Percentiles rank a stretch among this genome's conserved stretches.
Conservation (phyloP, 768 basidiomycete genomes). For the Symmetrospora coprosmae region DNA sequence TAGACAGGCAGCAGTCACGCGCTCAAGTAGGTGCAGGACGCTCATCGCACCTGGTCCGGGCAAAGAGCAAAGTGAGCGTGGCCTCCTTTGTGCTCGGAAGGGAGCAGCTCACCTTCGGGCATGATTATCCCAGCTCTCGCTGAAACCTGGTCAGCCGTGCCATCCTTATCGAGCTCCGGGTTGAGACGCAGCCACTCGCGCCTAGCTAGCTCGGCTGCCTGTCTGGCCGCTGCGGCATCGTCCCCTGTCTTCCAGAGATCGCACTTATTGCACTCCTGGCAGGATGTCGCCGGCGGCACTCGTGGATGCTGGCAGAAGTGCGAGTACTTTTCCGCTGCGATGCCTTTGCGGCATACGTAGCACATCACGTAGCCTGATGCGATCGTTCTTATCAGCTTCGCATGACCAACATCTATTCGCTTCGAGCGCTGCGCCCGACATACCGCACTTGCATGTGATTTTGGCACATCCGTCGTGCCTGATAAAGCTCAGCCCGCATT, state of each 20-base stretch:
- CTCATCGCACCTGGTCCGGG: too few relatives aligned
- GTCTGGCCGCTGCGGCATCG: too few relatives aligned
- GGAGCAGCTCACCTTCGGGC: too few relatives aligned
- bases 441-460: constrained; percentile 11
- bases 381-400: too few relatives aligned
- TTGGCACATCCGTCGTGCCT: constrained; percentile 7
- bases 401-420: not conserved
- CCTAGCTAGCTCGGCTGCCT: too few relatives aligned
- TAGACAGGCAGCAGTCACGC: too few relatives aligned
- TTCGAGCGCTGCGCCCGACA: not conserved
- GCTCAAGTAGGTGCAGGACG: too few relatives aligned
- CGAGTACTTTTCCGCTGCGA: constrained; percentile 4
- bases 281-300: not conserved
- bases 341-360: constrained; percentile 10
- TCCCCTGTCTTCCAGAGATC: constrained; percentile 9
- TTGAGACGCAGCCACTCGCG: not conserved
- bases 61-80: too few relatives aligned
- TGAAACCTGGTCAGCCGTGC: too few relatives aligned
- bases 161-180: too few relatives aligned
- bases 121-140: too few relatives aligned
- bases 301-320: constrained; percentile 17
- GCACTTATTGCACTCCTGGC: not conserved
- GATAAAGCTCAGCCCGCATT: constrained; percentile 9
- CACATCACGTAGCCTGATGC: constrained; percentile 13
- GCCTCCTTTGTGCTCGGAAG: too few relatives aligned